Evolutionary conservation across 306 rosid species (phyloP), one percentile per base, ranked within the genome.

Genomic region (Biancaea sappan): DNA sequence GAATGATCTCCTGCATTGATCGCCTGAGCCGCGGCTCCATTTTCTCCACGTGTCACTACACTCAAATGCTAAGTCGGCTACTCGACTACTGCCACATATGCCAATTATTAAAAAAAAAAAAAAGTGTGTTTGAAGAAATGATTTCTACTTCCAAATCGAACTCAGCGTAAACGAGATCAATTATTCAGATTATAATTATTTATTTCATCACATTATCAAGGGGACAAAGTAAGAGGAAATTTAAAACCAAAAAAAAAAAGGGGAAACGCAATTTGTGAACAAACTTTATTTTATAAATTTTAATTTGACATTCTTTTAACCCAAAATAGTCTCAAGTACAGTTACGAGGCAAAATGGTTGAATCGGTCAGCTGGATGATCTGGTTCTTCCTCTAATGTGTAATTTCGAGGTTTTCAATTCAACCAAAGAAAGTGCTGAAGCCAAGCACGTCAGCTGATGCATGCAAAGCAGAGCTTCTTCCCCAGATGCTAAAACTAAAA

Each of bases 401-500:
- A 35, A 21, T 62, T 35, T 8, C 19, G 14, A 6, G 26, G 21
- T 8, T 34, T 34, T 57, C 24, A 38, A 18, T 14, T 59, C 78
- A 72, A 26, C 46, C 44, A 11, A 22, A 41, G 57, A 11, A 22
- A 41, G 57, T 9, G n/a, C 66, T 15, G 24, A 67, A 60, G 54
- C 37, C 10, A 35, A 19, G 68, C 46, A 61, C 29, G 28, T 16
- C 46, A 61, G 40, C 18, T 34, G 68, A 62, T 11, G n/a, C 68
- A 32, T 66, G 50, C 43, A 8, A 8, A 21, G 22, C 19, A 24
- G 52, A 72, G 38, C 44, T 71, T 74, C 31, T 24, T 63, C 47
- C 58, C 38, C 21, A 41, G 31, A 44, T 5, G 44, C 26, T 32
- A 46, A n/a, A n/a, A 72, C 72, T 76, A 84, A 74, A 84, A 76